Evolutionary conservation across 73 alveolate genomes (phyloP).

Genomic region (Paramecium sexaurelia): DNA sequence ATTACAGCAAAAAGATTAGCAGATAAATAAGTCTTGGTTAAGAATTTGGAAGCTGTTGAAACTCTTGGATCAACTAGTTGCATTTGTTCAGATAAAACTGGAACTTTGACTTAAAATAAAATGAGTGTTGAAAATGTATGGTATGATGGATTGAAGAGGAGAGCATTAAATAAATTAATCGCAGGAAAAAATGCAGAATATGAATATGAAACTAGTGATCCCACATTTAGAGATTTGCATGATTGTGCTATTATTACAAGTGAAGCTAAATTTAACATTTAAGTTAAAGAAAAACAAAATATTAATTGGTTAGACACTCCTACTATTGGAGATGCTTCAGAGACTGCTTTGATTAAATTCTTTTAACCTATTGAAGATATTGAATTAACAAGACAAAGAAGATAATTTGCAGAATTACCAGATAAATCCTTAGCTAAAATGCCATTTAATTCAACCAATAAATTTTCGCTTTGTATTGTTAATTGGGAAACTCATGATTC

Average conservation of each 20-base stretch:
- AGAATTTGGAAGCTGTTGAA: slow-evolving; percentile 95
- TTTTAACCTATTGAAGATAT: slow-evolving; percentile 81
- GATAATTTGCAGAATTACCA: slow-evolving; percentile 36
- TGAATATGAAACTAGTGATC: slow-evolving; percentile 66
- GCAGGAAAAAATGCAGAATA: slow-evolving; percentile 53
- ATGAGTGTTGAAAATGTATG: slow-evolving; percentile 84
- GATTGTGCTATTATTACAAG: slow-evolving; percentile 66
- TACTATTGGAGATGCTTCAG: slow-evolving; percentile 91
- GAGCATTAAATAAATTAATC: slow-evolving; percentile 82
- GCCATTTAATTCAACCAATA: slow-evolving; percentile 62
- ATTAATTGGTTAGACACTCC: slow-evolving; percentile 46
- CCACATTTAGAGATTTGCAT: slow-evolving; percentile 48
- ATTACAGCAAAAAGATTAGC: slow-evolving; percentile 96
- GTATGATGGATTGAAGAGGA: slow-evolving; percentile 85
- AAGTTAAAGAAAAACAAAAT: neutral
- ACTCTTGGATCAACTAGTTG: slow-evolving; percentile 95
- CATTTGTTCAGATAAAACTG: slow-evolving; percentile 96
- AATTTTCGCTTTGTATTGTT: slow-evolving; percentile 53
- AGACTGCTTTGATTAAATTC: slow-evolving; percentile 91
- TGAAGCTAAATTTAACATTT: slow-evolving; percentile 61
- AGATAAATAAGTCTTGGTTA: slow-evolving; percentile 84
- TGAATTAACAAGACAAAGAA: slow-evolving; percentile 67
- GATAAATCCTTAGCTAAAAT: slow-evolving; percentile 51
- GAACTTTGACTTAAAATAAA: slow-evolving; percentile 88
- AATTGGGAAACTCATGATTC: slow-evolving; percentile 57